Base-by-base conservation (phyloP, 768 basidiomycete species). In the Trametes coccinea region DNA sequence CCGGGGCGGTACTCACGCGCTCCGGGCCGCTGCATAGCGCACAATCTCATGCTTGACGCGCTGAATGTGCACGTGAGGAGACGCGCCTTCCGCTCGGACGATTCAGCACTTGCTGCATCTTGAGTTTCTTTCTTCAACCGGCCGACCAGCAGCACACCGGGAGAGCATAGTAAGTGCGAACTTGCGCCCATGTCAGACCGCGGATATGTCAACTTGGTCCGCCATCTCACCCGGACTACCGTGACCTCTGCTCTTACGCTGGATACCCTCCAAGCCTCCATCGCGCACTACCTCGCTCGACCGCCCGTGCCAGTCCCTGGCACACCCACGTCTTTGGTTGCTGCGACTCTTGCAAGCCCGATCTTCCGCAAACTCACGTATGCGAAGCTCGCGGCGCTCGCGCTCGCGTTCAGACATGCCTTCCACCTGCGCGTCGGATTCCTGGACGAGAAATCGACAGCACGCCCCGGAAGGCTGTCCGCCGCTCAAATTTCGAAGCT, bases 361-460 rank as follows among this genome's bases (percentile, higher is more conserved):
- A 78, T 83, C 55, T 88, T 84, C 70, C 75, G 77, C 17, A 79
- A 80, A 0, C 74, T 82, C 53, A 76, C 80, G 14, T 70, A 81
- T 61, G 68, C 75, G 9, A 82, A 80, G 62, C 76, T 88, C 4
- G 75, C 82, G 53, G 74, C 80, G 0, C 77, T 89, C 7, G 70
- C 78, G 5, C 80, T 77, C 6, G 82, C 85, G 16, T 87, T 86
- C 68, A 79, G 85, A 31, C 83, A 88, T 75, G 83, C 85, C 4
- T 70, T 80, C 3, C 85, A 87, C 67, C 67, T 85, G 29, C 84
- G 83, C 62, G 76, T 78, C 55, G 76, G 78, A 48, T 72, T 75
- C 17, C 65, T 83, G 39, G 56, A 74, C 29, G 76, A 81, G 22
- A 73, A 75, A 5, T 37, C 61, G 27, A 49, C 50, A n/a, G 13